Conservation (phyloP, 2,329 filamentous ascomycete species). For the Fusarium lyarnte region DNA sequence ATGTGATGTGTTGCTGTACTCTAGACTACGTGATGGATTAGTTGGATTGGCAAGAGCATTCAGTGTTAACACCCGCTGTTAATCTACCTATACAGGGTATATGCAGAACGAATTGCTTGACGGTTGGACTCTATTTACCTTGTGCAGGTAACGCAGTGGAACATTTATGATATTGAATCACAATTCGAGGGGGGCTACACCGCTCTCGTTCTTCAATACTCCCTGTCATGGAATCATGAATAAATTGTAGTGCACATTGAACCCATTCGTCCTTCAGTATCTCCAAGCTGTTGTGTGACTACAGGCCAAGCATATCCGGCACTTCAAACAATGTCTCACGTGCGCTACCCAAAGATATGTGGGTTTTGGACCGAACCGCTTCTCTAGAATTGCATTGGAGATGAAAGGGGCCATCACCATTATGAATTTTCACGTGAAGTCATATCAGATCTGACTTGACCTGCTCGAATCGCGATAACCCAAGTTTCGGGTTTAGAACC, state of each 20-base stretch:
- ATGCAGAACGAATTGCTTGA: background rate
- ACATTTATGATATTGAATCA: background rate
- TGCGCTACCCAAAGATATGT: background rate
- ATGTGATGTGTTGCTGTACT: background rate
- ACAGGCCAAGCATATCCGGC: background rate
- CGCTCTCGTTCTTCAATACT: no score
- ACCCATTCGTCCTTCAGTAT: background rate
- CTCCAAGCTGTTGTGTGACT: background rate
- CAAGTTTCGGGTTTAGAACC: background rate
- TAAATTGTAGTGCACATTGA: background rate
- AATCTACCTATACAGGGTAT: slow-evolving; percentile 6
- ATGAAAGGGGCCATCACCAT: background rate
- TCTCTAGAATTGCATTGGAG: background rate
- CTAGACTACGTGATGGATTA: background rate
- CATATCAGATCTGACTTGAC: background rate
- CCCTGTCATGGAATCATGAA: background rate
- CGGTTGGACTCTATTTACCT: background rate
- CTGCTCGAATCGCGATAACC: slow-evolving; percentile 1
- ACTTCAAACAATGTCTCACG: background rate
- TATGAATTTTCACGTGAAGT: slow-evolving; percentile 5
- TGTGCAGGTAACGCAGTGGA: background rate
- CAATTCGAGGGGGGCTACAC: background rate
- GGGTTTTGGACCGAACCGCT: background rate
- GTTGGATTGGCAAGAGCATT: background rate
- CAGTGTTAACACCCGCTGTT: background rate